A percentile compares a stretch with the other conserved stretches of the same genome.
These are phyloP conservation scores for Paspalum vaginatum DNA, from an alignment of 176 grass and related monocot genomes.

Conservation along the genomic window DNA sequence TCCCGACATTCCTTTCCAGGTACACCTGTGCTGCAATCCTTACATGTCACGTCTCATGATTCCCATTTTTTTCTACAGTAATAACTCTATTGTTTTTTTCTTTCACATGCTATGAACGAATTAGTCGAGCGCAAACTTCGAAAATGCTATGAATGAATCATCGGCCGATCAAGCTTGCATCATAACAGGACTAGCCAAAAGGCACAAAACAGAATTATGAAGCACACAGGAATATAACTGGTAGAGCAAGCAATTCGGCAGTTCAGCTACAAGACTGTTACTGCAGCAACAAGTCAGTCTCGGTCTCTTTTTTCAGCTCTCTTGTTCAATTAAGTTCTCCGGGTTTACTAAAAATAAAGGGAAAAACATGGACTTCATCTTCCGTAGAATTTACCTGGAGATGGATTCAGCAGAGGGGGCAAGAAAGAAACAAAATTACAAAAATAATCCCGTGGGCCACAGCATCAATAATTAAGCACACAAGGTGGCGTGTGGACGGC, in stretches of 20 bases:
- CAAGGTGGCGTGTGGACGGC: conserved; percentile 17
- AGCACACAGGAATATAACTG: background rate
- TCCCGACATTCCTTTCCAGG: conserved; percentile 21
- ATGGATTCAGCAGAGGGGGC: background rate
- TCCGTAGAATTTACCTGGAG: background rate
- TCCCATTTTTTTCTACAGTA: background rate
- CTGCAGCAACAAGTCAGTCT: background rate
- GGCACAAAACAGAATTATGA: background rate
- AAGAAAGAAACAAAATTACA: background rate
- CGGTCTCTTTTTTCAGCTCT: background rate
- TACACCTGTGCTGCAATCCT: conserved; percentile 32
- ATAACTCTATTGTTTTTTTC: background rate
- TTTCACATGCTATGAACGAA: background rate
- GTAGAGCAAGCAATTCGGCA: background rate
- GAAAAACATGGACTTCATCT: background rate
- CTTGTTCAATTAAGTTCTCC: background rate
- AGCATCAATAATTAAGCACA: conserved; percentile 43
- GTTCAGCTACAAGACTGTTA: background rate
- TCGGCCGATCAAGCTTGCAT: conserved; percentile 11
- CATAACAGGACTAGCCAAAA: conserved; percentile 11
- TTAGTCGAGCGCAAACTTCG: background rate
- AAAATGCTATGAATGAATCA: conserved; percentile 24
- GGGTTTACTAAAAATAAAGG: background rate
- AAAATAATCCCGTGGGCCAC: conserved; percentile 24
- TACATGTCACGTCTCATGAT: conserved; percentile 27